phyloP scores from a whole-genome alignment of 257 asterid species.

The Ehretia macrophylla region DNA sequence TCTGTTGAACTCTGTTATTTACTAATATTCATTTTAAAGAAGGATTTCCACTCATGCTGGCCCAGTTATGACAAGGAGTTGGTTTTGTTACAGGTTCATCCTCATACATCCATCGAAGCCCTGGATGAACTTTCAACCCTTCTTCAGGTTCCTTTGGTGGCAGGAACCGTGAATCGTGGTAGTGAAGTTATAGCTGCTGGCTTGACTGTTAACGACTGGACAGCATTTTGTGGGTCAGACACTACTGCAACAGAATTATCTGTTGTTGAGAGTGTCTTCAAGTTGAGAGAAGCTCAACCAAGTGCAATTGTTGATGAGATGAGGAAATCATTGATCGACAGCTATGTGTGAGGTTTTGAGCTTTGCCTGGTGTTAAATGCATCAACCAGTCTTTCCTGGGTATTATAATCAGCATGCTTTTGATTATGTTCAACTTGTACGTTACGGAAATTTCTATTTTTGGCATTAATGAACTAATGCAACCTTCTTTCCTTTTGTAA shows the following conservation, averaged over 20 bases:
- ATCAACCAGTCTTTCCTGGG: too few species aligned
- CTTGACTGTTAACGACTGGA: conserved; percentile 79
- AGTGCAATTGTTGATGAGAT: conserved; percentile 78
- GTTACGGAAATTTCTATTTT: too few species aligned
- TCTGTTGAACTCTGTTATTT: too few species aligned
- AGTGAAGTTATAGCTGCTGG: conserved; percentile 85
- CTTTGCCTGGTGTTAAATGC: not conserved
- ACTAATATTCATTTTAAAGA: not conserved
- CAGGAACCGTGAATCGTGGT: conserved; percentile 92
- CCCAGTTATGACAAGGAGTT: not conserved
- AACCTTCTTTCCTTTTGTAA: too few species aligned
- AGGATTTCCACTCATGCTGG: not conserved
- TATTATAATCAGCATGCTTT: too few species aligned
- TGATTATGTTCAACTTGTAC: too few species aligned
- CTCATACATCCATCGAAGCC: conserved; percentile 87
- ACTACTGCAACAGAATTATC: conserved; percentile 91
- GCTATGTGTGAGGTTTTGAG: conserved; percentile 40
- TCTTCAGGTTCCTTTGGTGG: conserved; percentile 87
- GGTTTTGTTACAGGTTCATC: conserved; percentile 62
- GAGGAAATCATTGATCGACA: conserved; percentile 81
- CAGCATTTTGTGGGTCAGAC: conserved; percentile 91
- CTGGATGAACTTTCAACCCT: conserved; percentile 85
- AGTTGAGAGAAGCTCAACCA: conserved; percentile 84
- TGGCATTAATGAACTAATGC: too few species aligned
- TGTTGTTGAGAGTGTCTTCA: conserved; percentile 74